A percentile compares a stretch with the other conserved stretches of the same genome.
Conservation (phyloP, 192 early-diverging fungal genomes). For the Coemansia sp. region DNA sequence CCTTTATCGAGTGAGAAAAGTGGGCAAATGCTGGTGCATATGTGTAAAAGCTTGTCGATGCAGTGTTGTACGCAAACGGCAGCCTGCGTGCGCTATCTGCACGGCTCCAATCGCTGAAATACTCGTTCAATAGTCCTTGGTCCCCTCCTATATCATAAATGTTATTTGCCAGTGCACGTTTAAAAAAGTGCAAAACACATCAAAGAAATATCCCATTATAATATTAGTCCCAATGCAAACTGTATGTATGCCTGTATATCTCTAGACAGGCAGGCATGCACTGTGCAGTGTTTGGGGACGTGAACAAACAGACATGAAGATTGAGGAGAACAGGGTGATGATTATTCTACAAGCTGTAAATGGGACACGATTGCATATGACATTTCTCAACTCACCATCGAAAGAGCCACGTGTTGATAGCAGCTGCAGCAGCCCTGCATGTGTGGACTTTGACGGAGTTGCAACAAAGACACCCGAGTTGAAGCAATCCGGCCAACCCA, state of each 20-base stretch:
- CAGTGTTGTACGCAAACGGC: slow-evolving; percentile 83
- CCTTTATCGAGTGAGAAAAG: slow-evolving; percentile 65
- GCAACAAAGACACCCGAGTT: slow-evolving; percentile 87
- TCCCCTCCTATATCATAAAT: slow-evolving; percentile 68
- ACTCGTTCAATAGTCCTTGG: slow-evolving; percentile 88
- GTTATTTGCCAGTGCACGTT: neutral
- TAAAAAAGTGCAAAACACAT: neutral
- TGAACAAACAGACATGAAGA: no score
- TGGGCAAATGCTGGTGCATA: slow-evolving; percentile 79
- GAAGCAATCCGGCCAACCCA: slow-evolving; percentile 97
- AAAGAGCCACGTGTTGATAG: slow-evolving; percentile 61
- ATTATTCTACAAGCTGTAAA: neutral
- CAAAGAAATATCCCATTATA: no score
- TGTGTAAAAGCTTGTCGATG: slow-evolving; percentile 40
- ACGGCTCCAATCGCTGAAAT: slow-evolving; percentile 77
- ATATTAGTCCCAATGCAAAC: no score
- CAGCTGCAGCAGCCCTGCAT: slow-evolving; percentile 39
- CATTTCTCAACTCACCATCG: slow-evolving; percentile 66
- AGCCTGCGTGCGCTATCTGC: slow-evolving; percentile 62
- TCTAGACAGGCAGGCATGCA: no score
- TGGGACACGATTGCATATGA: no score
- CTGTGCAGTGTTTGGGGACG: no score
- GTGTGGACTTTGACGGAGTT: slow-evolving; percentile 47
- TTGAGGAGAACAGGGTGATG: no score
- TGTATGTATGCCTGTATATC: no score